Evolutionary conservation across 441 rosid species (phyloP), one percentile per base, ranked within the genome.

Genomic region (Eutrema salsugineum): DNA sequence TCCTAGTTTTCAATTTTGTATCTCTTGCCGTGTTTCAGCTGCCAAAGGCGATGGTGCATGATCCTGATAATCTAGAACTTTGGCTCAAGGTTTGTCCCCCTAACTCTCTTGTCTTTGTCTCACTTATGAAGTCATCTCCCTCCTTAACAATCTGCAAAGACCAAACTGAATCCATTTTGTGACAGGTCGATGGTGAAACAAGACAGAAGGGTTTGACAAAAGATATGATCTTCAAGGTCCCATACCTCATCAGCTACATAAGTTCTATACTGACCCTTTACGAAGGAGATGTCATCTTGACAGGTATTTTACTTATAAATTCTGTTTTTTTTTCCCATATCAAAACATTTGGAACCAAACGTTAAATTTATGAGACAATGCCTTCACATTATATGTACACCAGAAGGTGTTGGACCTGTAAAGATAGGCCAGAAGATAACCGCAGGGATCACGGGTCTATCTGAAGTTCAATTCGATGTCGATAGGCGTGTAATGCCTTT

Each of bases 171-270:
- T 72, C 28, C 58, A 36, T 55, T 36, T 28, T 53, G 59, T 36
- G 33, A 7, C 79, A 89, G 98, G 97, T 91, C 12, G 95, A 91
- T 81, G 94, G 86, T 63, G 97, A 91, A 79, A 78, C 82, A 63
- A 72, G 87, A 63, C 97, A 88, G 78, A 88, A 85, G 81, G 95
- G 99, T 57, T 79, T 85, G 54, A 90, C 97, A 51, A 87, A 80
- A 63, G 99, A 94, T 77, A 92, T 90, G 99, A 92, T 94, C 48
- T 90, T 92, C 73, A 92, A 84, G 83, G 84, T 92, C 71, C 97
- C 98, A 0, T 85, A 74, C 76, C 93, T 92, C 71, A 82, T 92
- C 63, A 92, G 96, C 82, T 88, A 94, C 86, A 92, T 92, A 62
- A 90, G 96, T 68, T 89, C 96, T 17, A 82, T 92, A 22, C 89